Percentiles rank a stretch among this genome's conserved stretches.
Evolutionary conservation across 1,284 basidiomycete genomes (phyloP).

Genomic region (Ustilago tritici): DNA sequence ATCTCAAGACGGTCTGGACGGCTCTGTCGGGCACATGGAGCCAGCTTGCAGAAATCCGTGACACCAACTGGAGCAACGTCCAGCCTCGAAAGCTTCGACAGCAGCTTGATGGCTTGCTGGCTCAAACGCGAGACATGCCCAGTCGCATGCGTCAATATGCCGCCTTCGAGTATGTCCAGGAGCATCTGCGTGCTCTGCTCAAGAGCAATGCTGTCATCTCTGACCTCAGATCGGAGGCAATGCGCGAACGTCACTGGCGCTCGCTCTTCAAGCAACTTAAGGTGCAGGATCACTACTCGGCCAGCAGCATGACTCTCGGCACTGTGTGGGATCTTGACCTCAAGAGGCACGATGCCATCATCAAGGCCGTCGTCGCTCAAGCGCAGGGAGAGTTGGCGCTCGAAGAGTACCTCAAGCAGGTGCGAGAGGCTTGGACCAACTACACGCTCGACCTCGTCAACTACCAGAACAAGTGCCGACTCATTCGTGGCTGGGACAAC

Average conservation of each 20-base stretch:
- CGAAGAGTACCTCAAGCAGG: slow-evolving; percentile 73
- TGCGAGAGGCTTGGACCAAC: slow-evolving; percentile 94
- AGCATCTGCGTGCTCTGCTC: slow-evolving; percentile 83
- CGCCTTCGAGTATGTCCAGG: slow-evolving; percentile 98
- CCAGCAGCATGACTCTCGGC: slow-evolving; percentile 87
- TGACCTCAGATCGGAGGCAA: slow-evolving; percentile 95
- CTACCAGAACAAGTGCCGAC: slow-evolving; percentile 97
- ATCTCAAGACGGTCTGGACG: slow-evolving; percentile 98
- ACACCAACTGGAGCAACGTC: slow-evolving; percentile 86
- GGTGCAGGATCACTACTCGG: slow-evolving; percentile 70
- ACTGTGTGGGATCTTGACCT: slow-evolving; percentile 97
- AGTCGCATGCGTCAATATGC: slow-evolving; percentile 98
- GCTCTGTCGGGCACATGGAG: slow-evolving; percentile 97
- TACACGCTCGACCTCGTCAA: slow-evolving; percentile 96
- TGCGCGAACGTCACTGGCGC: slow-evolving; percentile 98
- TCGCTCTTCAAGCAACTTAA: slow-evolving; percentile 92
- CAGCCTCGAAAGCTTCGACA: slow-evolving; percentile 92
- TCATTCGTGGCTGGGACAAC: slow-evolving; percentile 94
- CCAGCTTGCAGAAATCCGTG: slow-evolving; percentile 88
- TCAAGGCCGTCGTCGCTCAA: slow-evolving; percentile 94
- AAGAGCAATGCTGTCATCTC: slow-evolving; percentile 89
- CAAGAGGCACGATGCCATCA: slow-evolving; percentile 87
- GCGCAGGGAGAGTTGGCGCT: slow-evolving; percentile 87
- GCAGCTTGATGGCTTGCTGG: slow-evolving; percentile 87
- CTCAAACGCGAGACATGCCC: slow-evolving; percentile 97